Conservation (phyloP, 768 basidiomycete genomes). For the Hemileccinum rubropunctum region DNA sequence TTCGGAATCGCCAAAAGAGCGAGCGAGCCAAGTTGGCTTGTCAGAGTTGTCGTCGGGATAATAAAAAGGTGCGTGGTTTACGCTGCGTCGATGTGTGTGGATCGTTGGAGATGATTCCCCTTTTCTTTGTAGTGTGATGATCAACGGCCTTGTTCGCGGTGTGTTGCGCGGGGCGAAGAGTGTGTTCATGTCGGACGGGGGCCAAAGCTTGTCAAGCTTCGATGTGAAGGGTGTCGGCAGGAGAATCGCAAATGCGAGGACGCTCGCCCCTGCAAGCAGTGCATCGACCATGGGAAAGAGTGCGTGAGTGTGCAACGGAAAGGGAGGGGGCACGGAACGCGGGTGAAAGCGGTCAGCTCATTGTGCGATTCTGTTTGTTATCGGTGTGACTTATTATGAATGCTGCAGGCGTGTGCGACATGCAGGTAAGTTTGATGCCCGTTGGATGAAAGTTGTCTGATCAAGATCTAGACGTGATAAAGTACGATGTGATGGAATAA, state of each 20-base stretch:
- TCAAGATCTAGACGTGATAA: conserved; percentile 51
- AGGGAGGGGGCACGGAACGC: conserved; percentile 54
- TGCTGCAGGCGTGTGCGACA: conserved; percentile 51
- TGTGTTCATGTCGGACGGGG: conserved; percentile 56
- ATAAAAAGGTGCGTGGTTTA: conserved; percentile 51
- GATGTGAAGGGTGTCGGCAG: conserved; percentile 56
- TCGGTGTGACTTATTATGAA: conserved; percentile 7
- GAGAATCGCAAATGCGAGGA: conserved; percentile 62
- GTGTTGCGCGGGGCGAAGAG: conserved; percentile 49
- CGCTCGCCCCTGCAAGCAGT: conserved; percentile 51
- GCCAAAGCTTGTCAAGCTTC: conserved; percentile 56
- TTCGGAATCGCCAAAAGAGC: conserved; percentile 32
- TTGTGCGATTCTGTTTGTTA: conserved; percentile 5
- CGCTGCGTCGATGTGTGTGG: not conserved
- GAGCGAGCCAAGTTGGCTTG: conserved; percentile 62
- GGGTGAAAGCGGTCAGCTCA: conserved; percentile 55
- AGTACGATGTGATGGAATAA: conserved; percentile 56
- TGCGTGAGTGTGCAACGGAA: conserved; percentile 52
- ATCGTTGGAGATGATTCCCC: not conserved
- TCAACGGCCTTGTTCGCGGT: conserved; percentile 60
- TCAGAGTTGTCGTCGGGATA: conserved; percentile 58
- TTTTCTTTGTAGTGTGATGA: conserved; percentile 51
- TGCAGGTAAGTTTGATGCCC: conserved; percentile 46
- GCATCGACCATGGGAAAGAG: conserved; percentile 43
- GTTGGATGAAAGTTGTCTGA: conserved; percentile 10